These are phyloP conservation scores for Gnomoniopsis smithogilvyi DNA, from an alignment of 2,329 filamentous ascomycete species.

Conservation along the genomic window DNA sequence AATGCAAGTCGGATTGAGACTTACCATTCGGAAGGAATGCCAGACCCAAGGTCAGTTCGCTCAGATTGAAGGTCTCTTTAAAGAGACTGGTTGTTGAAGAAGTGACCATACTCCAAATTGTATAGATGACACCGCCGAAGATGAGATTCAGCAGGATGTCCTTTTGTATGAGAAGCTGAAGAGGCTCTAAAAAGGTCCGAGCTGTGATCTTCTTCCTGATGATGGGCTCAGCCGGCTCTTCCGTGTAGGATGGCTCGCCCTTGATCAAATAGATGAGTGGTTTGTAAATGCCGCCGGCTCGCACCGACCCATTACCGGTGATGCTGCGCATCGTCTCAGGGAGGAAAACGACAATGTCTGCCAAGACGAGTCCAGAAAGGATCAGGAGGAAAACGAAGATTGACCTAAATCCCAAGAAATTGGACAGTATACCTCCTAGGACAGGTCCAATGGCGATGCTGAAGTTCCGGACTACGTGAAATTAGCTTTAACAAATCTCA, in stretches of 20 bases:
- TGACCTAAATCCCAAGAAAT: slow-evolving; percentile 27
- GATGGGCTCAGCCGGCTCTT: neutral
- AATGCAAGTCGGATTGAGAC: neutral
- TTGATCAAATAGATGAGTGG: slow-evolving; percentile 32
- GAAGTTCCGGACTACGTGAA: slow-evolving; percentile 23
- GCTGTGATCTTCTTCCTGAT: slow-evolving; percentile 26
- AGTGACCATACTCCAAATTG: slow-evolving; percentile 47
- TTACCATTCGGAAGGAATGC: slow-evolving; percentile 26
- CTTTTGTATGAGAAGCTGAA: slow-evolving; percentile 40
- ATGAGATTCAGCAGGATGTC: slow-evolving; percentile 41
- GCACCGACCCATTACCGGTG: slow-evolving; percentile 35
- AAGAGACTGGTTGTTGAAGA: slow-evolving; percentile 34
- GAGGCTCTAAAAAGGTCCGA: slow-evolving; percentile 32
- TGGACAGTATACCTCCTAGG: slow-evolving; percentile 28
- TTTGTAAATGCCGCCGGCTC: slow-evolving; percentile 35
- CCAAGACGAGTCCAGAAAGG: slow-evolving; percentile 30
- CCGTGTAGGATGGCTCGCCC: slow-evolving; percentile 15
- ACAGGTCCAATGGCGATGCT: slow-evolving; percentile 30
- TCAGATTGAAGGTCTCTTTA: slow-evolving; percentile 24
- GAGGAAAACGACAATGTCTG: slow-evolving; percentile 31
- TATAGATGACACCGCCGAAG: slow-evolving; percentile 41
- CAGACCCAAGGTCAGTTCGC: slow-evolving; percentile 24
- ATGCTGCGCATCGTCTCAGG: slow-evolving; percentile 32
- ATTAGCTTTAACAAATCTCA: no score
- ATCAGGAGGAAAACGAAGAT: slow-evolving; percentile 30